Evolutionary conservation across 192 early-diverging fungal genomes (phyloP).

Genomic region (Phycomyces nitens): DNA sequence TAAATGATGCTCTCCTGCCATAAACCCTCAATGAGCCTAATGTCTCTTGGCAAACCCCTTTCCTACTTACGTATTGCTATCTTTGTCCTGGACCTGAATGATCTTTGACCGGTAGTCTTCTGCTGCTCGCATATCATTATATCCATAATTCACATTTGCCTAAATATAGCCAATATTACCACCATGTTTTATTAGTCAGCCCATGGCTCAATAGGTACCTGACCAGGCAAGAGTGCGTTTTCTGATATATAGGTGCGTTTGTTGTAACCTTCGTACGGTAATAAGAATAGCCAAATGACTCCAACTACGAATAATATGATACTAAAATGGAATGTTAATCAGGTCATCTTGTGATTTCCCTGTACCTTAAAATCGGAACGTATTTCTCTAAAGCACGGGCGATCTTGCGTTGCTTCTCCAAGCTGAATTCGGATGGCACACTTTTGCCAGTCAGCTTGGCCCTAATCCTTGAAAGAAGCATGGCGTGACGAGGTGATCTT

Average conservation of each 20-base stretch:
- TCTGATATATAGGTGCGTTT: slow-evolving; percentile 71
- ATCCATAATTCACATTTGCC: slow-evolving; percentile 53
- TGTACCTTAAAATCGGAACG: slow-evolving; percentile 6
- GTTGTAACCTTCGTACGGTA: slow-evolving; percentile 61
- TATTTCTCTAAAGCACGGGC: slow-evolving; percentile 1
- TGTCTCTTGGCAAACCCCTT: not conserved
- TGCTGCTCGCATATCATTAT: slow-evolving; percentile 39
- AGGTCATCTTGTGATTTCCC: not conserved
- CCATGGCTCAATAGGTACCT: slow-evolving; percentile 35
- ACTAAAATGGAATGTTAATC: slow-evolving; percentile 9
- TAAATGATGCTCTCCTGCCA: slow-evolving; percentile 41
- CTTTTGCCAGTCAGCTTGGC: slow-evolving; percentile 5
- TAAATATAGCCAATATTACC: slow-evolving; percentile 16
- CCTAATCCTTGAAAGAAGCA: slow-evolving; percentile 17
- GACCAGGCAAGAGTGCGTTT: slow-evolving; percentile 72
- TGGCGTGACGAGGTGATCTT: not conserved
- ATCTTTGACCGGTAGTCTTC: slow-evolving; percentile 42
- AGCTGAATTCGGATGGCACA: not conserved
- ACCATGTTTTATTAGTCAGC: not conserved
- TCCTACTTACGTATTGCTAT: slow-evolving; percentile 31
- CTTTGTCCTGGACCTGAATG: slow-evolving; percentile 27
- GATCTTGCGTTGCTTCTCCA: slow-evolving; percentile 1
- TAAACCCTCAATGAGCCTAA: slow-evolving; percentile 9
- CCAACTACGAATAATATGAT: slow-evolving; percentile 56
- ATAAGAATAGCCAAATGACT: slow-evolving; percentile 58